Conservation (phyloP, 345 rosid species). For the Adansonia digitata region DNA sequence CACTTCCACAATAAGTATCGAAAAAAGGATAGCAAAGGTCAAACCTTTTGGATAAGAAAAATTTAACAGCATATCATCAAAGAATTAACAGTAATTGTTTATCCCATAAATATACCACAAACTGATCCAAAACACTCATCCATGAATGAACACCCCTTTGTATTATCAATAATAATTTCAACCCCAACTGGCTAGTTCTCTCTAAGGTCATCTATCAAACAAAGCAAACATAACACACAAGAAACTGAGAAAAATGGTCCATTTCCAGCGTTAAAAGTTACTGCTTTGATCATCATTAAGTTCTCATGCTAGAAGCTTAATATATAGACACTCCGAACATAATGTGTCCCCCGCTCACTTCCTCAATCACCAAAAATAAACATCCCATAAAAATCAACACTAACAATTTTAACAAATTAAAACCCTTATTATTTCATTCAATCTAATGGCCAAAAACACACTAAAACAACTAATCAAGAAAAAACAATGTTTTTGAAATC, state of each 20-base stretch:
- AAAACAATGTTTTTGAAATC: not conserved
- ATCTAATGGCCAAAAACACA: not conserved
- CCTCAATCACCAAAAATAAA: not conserved
- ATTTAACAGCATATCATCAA: not conserved
- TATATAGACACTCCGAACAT: not conserved
- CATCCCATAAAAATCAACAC: not conserved
- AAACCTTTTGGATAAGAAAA: not conserved
- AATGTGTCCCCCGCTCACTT: not conserved
- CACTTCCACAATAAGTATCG: not conserved
- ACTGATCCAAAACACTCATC: not conserved
- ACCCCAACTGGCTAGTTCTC: not conserved
- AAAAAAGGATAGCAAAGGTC: not conserved
- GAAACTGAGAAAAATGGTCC: not conserved
- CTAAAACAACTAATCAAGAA: conserved; percentile 3
- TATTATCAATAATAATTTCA: not conserved
- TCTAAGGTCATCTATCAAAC: not conserved
- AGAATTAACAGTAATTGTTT: not conserved
- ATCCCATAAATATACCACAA: not conserved
- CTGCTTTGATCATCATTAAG: not conserved
- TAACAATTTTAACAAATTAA: not conserved
- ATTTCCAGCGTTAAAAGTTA: not conserved
- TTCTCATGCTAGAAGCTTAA: not conserved
- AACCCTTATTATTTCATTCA: not conserved
- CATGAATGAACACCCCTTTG: not conserved
- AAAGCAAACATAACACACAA: not conserved